These are phyloP conservation scores for Sporobolomyces roseus DNA, from an alignment of 768 basidiomycete genomes.

Conservation along the genomic window DNA sequence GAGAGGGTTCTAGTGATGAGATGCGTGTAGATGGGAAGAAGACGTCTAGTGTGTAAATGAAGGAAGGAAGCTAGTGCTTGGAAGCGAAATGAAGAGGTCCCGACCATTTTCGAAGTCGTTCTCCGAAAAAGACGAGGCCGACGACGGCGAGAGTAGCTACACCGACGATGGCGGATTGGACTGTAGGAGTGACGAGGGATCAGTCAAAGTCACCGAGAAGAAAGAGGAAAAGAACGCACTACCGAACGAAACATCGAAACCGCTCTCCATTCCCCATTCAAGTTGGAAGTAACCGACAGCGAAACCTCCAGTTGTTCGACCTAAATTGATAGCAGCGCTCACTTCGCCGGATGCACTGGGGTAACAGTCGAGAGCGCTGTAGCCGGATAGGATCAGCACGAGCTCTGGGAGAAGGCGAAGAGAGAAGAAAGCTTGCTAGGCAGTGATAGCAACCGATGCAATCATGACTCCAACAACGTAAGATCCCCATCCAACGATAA, in stretches of 20 bases:
- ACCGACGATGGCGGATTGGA: constrained; percentile 40
- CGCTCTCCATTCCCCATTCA: constrained; percentile 23
- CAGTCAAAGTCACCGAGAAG: neutral
- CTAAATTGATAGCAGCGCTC: constrained; percentile 25
- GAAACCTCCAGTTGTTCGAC: constrained; percentile 23
- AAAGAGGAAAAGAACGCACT: constrained; percentile 12
- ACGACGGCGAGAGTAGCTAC: constrained; percentile 22
- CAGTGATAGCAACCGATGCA: constrained; percentile 30
- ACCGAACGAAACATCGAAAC: constrained; percentile 38
- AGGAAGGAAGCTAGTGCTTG: constrained; percentile 10
- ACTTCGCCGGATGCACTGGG: constrained; percentile 33
- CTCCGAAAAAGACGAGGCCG: constrained; percentile 30
- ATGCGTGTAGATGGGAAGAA: constrained; percentile 14
- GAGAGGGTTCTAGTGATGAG: neutral
- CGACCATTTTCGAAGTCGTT: constrained; percentile 31
- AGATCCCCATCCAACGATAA: constrained; percentile 37
- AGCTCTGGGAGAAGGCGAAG: neutral
- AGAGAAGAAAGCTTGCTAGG: constrained; percentile 12
- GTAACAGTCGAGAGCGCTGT: constrained; percentile 31
- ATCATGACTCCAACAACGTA: constrained; percentile 40
- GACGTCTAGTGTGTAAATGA: constrained; percentile 5
- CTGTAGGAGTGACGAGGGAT: neutral
- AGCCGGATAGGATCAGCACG: neutral
- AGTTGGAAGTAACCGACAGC: constrained; percentile 31
- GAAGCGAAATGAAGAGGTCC: constrained; percentile 35